Conservation (phyloP, 192 early-diverging fungal species). For the Thamnidium elegans region DNA sequence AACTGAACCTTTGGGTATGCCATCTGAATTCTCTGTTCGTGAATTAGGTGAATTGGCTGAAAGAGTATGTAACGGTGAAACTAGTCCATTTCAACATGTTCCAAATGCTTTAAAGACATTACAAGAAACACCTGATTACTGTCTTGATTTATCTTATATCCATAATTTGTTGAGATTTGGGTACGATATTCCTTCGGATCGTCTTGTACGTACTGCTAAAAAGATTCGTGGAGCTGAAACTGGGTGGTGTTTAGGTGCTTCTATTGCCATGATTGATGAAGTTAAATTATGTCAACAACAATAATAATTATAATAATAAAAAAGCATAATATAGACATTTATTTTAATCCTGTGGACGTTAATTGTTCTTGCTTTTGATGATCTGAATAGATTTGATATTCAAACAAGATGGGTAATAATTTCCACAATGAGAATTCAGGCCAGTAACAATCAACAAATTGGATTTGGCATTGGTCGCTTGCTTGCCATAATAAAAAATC, state of each 20-base stretch:
- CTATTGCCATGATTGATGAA: constrained; percentile 79
- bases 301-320: too few relatives aligned
- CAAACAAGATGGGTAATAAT: constrained; percentile 75
- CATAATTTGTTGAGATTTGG: constrained; percentile 80
- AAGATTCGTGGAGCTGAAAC: constrained; percentile 94
- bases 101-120: constrained; percentile 51
- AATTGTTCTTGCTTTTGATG: constrained; percentile 8
- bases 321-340: too few relatives aligned
- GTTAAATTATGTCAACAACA: constrained; percentile 31
- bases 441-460: constrained; percentile 91
- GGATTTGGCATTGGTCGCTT: constrained; percentile 68
- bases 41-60: constrained; percentile 69
- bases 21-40: constrained; percentile 67
- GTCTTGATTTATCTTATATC: constrained; percentile 89
- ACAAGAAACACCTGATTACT: constrained; percentile 65
- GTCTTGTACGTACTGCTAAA: constrained; percentile 77
- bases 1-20: constrained; percentile 67
- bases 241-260: constrained; percentile 95
- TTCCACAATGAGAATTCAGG: constrained; percentile 92
- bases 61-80: constrained; percentile 64
- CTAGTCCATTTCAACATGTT: constrained; percentile 46
- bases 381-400: constrained; percentile 68
- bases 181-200: constrained; percentile 71
- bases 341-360: too few relatives aligned
- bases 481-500: constrained; percentile 63